Percentiles rank a stretch among this genome's conserved stretches.
Conservation (phyloP, 495 filamentous ascomycete genomes). For the Trichoderma reesei region DNA sequence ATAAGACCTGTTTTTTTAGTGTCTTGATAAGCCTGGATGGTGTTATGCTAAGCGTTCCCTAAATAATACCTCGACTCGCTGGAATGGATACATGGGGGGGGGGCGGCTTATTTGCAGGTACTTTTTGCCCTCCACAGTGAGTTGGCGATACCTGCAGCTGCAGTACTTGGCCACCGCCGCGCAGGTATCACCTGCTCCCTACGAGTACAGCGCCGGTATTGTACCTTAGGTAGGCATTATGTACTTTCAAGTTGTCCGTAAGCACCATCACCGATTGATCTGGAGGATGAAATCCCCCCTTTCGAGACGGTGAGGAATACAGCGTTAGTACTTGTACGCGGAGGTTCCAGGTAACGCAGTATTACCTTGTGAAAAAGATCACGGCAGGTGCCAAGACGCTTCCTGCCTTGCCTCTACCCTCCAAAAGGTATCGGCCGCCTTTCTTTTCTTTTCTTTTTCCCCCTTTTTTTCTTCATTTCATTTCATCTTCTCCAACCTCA, state of each 20-base stretch:
- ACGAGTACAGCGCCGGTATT: not conserved
- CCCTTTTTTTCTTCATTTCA: not conserved
- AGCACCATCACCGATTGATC: too few species aligned
- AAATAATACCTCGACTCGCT: not conserved
- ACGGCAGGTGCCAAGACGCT: not conserved
- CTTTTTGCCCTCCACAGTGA: not conserved
- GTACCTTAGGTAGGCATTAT: too few species aligned
- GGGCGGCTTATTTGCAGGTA: not conserved
- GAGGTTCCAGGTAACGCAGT: too few species aligned
- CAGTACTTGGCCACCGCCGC: not conserved
- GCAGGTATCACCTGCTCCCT: not conserved
- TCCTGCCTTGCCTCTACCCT: not conserved
- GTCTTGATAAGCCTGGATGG: too few species aligned
- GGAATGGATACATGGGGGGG: not conserved
- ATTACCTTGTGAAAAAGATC: not conserved
- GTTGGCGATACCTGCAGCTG: not conserved
- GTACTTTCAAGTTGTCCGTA: too few species aligned
- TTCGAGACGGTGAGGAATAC: too few species aligned
- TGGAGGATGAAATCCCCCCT: too few species aligned
- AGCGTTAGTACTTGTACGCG: too few species aligned
- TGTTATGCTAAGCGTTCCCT: too few species aligned
- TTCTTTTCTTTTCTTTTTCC: not conserved
- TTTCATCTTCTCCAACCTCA: not conserved
- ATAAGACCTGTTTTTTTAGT: too few species aligned
- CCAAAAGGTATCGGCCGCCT: not conserved